Base-by-base conservation (phyloP, 2,329 filamentous ascomycete genomes). In the Falciphora oryzae region DNA sequence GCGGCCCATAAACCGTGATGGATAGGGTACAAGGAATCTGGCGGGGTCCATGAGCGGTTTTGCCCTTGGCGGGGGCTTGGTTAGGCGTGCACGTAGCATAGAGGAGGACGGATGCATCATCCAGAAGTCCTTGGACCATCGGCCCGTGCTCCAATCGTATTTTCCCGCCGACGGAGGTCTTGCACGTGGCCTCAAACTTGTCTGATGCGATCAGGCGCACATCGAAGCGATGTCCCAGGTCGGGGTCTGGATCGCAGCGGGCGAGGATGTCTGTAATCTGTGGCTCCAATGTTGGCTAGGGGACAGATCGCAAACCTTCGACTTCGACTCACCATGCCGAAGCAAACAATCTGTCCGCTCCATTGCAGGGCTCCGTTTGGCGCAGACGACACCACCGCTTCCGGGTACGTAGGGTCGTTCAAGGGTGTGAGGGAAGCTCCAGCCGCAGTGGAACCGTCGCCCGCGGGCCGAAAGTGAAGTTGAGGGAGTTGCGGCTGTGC, bases 1-100 rank as follows among this genome's bases (percentile, higher is more conserved):
- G 1, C 0, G 74, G 72, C 0, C 75, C 76, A 57, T 75, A 78
- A 0, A 78, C 38, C 0, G 69, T 73, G 3, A 77, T 71, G n/a
- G 64, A 56, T 53, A 70, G 29, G 3, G 59, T 28, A 18, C 67
- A 69, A 2, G 38, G 32, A 10, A 53, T 7, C 18, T 53, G 59
- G 3, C 29, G 14, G n/a, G 61, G 25, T 1, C 14, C 29, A 16
- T 28, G 29, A n/a, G 3, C 16, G 4, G 57, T 10, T 38, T 57
- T 58, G 22, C 1, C 44, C 11, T 57, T 35, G 14, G 11, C 11
- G 3, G 35, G 13, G 1, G 16, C n/a, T 11, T 31, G n/a, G 32
- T 53, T 32, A 3, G 65, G 18, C 14, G 25, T n/a, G 28, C 66
- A 68, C 3, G 59, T 64, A 3, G 59, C 60, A 13, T 65, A 50